Percentiles rank a stretch among this genome's conserved stretches.
These are phyloP conservation scores for Pyrenophora graminea DNA, from an alignment of 2,329 filamentous ascomycete species.

Conservation along the genomic window DNA sequence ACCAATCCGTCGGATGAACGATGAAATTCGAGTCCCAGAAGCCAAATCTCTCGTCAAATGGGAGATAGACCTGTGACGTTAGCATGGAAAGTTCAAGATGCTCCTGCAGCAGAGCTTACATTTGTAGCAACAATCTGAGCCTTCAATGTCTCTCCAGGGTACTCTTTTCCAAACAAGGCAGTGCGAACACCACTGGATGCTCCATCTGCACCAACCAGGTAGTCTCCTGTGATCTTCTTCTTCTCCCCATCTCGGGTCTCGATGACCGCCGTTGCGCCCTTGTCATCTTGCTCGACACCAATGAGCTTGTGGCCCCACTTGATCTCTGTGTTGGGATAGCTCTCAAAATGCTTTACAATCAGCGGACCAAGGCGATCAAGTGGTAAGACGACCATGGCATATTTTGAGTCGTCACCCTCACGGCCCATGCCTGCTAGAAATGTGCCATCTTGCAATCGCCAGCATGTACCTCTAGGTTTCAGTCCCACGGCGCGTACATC, in stretches of 20 bases:
- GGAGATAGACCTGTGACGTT: constrained; percentile 60
- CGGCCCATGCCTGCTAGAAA: constrained; percentile 39
- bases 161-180: constrained; percentile 46
- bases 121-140: constrained; percentile 67
- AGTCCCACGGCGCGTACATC: constrained; percentile 53
- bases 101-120: constrained; percentile 43
- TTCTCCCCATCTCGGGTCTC: constrained; percentile 31
- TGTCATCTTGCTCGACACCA: constrained; percentile 37
- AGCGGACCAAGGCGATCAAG: constrained; percentile 38
- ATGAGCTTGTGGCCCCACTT: constrained; percentile 40
- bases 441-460: constrained; percentile 48
- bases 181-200: constrained; percentile 41
- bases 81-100: background rate
- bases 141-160: constrained; percentile 64
- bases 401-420: constrained; percentile 33
- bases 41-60: constrained; percentile 59
- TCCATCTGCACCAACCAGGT: constrained; percentile 43
- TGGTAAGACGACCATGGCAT: constrained; percentile 39
- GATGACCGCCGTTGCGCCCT: constrained; percentile 33
- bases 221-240: constrained; percentile 36
- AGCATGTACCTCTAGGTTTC: constrained; percentile 50
- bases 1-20: constrained; percentile 64
- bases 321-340: constrained; percentile 32
- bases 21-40: constrained; percentile 65
- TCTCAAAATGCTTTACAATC: constrained; percentile 36